A percentile compares a stretch with the other conserved stretches of the same genome.
Evolutionary conservation across 108 stramenopile species (phyloP).

Genomic region (Fragilaria crotonensis): DNA sequence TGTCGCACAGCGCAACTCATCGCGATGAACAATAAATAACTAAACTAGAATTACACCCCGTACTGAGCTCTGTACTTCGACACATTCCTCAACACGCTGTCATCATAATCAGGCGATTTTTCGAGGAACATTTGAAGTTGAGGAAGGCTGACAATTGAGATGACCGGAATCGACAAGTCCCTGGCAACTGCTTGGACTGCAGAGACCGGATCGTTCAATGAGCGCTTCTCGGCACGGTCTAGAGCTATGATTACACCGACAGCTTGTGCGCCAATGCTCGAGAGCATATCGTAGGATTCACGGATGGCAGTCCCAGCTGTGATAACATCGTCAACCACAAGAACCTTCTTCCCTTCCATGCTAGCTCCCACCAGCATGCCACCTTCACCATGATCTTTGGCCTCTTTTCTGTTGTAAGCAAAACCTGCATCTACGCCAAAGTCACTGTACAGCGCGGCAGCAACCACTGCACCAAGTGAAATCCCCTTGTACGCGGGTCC

Average conservation of each 20-base stretch:
- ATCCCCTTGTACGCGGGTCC: slow-evolving; percentile 99
- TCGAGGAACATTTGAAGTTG: slow-evolving; percentile 76
- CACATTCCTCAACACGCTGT: slow-evolving; percentile 48
- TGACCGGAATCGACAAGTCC: slow-evolving; percentile 79
- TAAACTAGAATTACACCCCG: slow-evolving; percentile 44
- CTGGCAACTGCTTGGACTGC: slow-evolving; percentile 87
- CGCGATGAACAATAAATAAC: no score
- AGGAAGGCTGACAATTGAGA: slow-evolving; percentile 82
- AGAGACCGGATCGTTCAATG: slow-evolving; percentile 71
- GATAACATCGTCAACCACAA: slow-evolving; percentile 98
- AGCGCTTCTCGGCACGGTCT: slow-evolving; percentile 90
- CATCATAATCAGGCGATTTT: slow-evolving; percentile 48
- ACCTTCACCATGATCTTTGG: slow-evolving; percentile 99
- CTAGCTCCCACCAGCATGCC: slow-evolving; percentile 90
- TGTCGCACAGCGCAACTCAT: no score
- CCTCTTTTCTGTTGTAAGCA: slow-evolving; percentile 98
- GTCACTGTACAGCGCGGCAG: slow-evolving; percentile 79
- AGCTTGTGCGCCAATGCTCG: slow-evolving; percentile 66
- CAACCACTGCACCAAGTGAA: slow-evolving; percentile 90
- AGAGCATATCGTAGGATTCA: slow-evolving; percentile 82
- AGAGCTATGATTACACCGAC: slow-evolving; percentile 92
- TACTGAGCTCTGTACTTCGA: slow-evolving; percentile 64
- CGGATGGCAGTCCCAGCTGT: slow-evolving; percentile 98
- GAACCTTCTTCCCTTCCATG: slow-evolving; percentile 83
- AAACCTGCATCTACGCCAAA: slow-evolving; percentile 82